Conservation (phyloP, 2,329 filamentous ascomycete species). For the Alternaria sp. region DNA sequence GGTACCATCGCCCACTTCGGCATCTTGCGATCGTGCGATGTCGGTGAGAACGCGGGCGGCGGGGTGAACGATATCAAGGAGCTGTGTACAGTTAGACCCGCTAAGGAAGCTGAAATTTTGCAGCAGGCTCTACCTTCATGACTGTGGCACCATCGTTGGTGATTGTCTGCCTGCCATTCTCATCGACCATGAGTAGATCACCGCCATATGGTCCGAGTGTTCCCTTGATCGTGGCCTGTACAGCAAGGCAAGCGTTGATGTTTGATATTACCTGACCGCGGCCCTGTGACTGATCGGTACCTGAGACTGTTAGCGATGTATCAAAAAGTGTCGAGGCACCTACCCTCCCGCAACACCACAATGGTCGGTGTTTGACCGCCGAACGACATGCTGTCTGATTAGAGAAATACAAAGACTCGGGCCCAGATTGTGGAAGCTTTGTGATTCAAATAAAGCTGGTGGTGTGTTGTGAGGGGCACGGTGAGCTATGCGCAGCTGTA, state of each 20-base stretch:
- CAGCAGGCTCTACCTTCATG: conserved; percentile 78
- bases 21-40: conserved; percentile 98
- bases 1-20: conserved; percentile 97
- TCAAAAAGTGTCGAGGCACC: conserved; percentile 51
- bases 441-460: conserved; percentile 5
- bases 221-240: conserved; percentile 94
- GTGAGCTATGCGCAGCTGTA: conserved; percentile 34
- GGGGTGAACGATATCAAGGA: conserved; percentile 97
- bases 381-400: conserved; percentile 77
- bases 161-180: conserved; percentile 95
- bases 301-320: conserved; percentile 59
- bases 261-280: conserved; percentile 97
- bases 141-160: conserved; percentile 99
- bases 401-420: conserved; percentile 10
- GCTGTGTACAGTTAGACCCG: conserved; percentile 59
- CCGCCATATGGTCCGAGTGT: conserved; percentile 97
- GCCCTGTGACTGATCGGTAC: conserved; percentile 96
- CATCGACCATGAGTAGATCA: conserved; percentile 93
- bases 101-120: not conserved
- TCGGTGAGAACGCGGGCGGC: conserved; percentile 97
- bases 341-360: conserved; percentile 96
- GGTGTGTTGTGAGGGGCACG: conserved; percentile 19
- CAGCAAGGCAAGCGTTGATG: conserved; percentile 96
- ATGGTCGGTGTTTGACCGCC: conserved; percentile 97
- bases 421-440: not conserved